Evolutionary conservation across 2,329 filamentous ascomycete species (phyloP).

Genomic region (Venturiaceae sp.): DNA sequence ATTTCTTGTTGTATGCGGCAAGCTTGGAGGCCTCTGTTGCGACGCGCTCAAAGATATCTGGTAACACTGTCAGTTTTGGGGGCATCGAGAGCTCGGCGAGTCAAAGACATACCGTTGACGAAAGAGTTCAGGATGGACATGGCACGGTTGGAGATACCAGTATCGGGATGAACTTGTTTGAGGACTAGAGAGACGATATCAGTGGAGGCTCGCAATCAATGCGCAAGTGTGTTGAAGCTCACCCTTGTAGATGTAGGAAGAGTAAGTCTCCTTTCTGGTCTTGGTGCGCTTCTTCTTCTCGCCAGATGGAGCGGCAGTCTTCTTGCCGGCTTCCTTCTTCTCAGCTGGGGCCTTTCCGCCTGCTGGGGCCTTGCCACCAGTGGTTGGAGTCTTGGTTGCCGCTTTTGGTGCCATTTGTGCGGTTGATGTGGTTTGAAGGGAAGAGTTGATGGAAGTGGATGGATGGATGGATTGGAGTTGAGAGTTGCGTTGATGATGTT

Average conservation of each 20-base stretch:
- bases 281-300: slow-evolving; percentile 99
- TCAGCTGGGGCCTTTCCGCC: slow-evolving; percentile 68
- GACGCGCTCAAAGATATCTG: slow-evolving; percentile 98
- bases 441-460: slow-evolving; percentile 22
- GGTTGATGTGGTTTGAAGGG: slow-evolving; percentile 17
- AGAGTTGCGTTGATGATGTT: slow-evolving; percentile 11
- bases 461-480: slow-evolving; percentile 15
- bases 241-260: slow-evolving; percentile 99
- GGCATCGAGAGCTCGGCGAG: slow-evolving; percentile 9
- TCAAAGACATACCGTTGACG: slow-evolving; percentile 70
- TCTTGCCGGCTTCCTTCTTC: slow-evolving; percentile 99
- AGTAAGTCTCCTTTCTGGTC: slow-evolving; percentile 99
- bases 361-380: slow-evolving; percentile 83
- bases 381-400: slow-evolving; percentile 94
- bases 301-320: slow-evolving; percentile 82
- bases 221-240: slow-evolving; percentile 25
- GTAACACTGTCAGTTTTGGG: slow-evolving; percentile 7
- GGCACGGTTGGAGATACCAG: slow-evolving; percentile 98
- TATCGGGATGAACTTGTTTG: slow-evolving; percentile 99
- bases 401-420: slow-evolving; percentile 89
- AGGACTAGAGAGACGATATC: slow-evolving; percentile 54
- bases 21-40: slow-evolving; percentile 98
- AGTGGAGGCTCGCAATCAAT: slow-evolving; percentile 5
- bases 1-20: slow-evolving; percentile 99
- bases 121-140: slow-evolving; percentile 99